phyloP scores from a whole-genome alignment of 441 rosid genomes.

The Euphorbia corollata region DNA sequence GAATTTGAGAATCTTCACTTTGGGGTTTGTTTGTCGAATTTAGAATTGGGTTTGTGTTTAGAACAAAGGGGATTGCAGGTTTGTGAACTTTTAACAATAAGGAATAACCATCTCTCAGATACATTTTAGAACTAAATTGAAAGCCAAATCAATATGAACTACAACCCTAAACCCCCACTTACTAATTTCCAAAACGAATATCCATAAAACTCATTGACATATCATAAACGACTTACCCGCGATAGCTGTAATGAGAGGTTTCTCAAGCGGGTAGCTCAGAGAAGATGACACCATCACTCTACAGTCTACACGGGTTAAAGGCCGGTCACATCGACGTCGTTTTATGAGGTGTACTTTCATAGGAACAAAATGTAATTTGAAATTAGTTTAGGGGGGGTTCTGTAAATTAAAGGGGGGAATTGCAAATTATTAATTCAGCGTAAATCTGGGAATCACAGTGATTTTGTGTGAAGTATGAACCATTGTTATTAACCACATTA shows the following conservation, averaged over 20 bases:
- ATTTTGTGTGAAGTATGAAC: not conserved
- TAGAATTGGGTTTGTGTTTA: conserved; percentile 40
- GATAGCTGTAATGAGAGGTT: not conserved
- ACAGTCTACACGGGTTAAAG: too few relatives aligned
- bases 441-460: not conserved
- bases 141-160: conserved; percentile 13
- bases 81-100: conserved; percentile 50
- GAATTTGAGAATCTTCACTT: conserved; percentile 19
- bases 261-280: not conserved
- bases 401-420: not conserved
- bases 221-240: conserved; percentile 17
- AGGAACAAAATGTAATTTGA: not conserved
- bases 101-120: conserved; percentile 55
- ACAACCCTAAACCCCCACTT: not conserved
- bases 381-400: not conserved
- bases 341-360: too few relatives aligned
- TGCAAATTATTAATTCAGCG: not conserved
- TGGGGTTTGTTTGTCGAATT: conserved; percentile 23
- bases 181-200: too few relatives aligned
- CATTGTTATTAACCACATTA: too few relatives aligned
- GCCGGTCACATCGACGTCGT: too few relatives aligned
- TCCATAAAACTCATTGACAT: too few relatives aligned
- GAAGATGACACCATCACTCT: not conserved
- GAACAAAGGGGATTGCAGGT: conserved; percentile 47
- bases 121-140: conserved; percentile 31